Conservation (phyloP, 2,329 filamentous ascomycete species). For the Passalora sequoiae region DNA sequence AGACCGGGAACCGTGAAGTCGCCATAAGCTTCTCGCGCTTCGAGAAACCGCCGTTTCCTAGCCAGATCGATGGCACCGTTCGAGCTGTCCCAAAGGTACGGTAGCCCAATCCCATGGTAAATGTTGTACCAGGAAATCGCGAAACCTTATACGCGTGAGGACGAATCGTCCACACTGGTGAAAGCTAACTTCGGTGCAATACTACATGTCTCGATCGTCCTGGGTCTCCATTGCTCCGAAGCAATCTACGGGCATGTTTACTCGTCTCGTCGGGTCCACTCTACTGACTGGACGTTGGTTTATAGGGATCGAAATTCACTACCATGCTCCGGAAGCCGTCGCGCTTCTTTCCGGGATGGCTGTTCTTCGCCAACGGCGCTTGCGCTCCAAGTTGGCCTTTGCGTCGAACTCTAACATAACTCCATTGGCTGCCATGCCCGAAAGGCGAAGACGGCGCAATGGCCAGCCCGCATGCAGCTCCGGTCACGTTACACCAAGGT, state of each 20-base stretch:
- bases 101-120: constrained; percentile 2
- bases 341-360: background rate
- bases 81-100: constrained; percentile 5
- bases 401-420: constrained; percentile 1
- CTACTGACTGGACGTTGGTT: too few relatives aligned
- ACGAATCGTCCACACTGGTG: too few relatives aligned
- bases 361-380: background rate
- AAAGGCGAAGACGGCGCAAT: background rate
- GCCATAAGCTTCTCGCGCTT: constrained; percentile 6
- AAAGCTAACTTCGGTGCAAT: too few relatives aligned
- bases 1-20: too few relatives aligned
- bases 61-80: constrained; percentile 2
- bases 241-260: too few relatives aligned
- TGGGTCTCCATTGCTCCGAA: too few relatives aligned
- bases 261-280: too few relatives aligned
- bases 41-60: constrained; percentile 1
- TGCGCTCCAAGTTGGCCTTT: too few relatives aligned
- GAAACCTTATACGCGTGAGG: constrained; percentile 1
- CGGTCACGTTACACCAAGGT: background rate
- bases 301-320: too few relatives aligned
- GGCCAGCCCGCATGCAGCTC: background rate
- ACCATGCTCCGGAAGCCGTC: too few relatives aligned
- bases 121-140: constrained; percentile 3
- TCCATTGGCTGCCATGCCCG: background rate
- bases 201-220: too few relatives aligned